Base-by-base conservation (phyloP, 73 alveolate species). In the Paraurostyla sp. region DNA sequence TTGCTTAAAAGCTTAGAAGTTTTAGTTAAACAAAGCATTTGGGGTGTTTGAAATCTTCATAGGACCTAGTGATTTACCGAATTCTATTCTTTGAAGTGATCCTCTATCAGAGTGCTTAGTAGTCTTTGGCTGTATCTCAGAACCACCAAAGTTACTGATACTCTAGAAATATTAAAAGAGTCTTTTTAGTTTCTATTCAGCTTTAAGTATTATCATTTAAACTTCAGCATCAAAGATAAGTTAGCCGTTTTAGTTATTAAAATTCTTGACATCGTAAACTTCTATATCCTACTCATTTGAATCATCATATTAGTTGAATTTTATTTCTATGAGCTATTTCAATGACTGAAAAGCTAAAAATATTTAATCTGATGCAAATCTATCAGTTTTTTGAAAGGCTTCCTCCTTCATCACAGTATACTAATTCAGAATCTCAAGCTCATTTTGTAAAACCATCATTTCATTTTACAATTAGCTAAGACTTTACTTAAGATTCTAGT, bases 21-120 rank as follows among this genome's bases (percentile, higher is more conserved):
- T 60, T 60, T 25, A 27, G 6, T 60, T 16, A 27, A 60, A 60
- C 50, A 60, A 60, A 9, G 78, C 78, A 60, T 60, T 60, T 13
- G 78, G 78, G 3, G 78, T 60, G 32, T 60, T 60, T 27, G 78
- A 60, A 29, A 60, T 60, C 25, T 60, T 60, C 78, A 60, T 60
- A 27, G 78, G 78, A 45, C 78, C 78, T 16, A 60, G 25, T 27
- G 6, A 30, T 33, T 23, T 60, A 9, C 51, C 45, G 32, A 29
- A 20, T 29, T 60, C 78, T 13, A 16, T 30, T 60, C 50, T 60
- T 25, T 60, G 32, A 60, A 60, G 13, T 29, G 78, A 60, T 29
- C 32, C 32, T 29, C 78, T 60, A 27, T 3, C 45, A 6, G 45
- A 9, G 25, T 60, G 22, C 23, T 32, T 60, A 30, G 78, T 60